Conservation (phyloP, 208 protist species). For the Entamoeba dispar region DNA sequence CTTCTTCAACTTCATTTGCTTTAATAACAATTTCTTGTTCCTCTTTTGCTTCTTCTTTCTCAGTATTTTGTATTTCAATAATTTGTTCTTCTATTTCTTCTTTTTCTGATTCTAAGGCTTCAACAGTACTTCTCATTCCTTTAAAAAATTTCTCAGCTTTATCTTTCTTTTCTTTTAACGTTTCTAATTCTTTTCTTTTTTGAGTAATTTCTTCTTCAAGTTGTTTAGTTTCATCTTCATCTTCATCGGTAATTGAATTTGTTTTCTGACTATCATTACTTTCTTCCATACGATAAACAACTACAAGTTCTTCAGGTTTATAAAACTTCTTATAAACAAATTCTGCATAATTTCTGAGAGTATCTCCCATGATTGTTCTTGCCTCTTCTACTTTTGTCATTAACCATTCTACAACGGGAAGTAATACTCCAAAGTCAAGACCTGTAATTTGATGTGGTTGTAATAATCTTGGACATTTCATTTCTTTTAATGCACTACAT, state of each 20-base stretch:
- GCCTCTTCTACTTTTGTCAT: constrained; percentile 35
- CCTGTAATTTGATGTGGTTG: constrained; percentile 23
- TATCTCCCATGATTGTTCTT: constrained; percentile 42
- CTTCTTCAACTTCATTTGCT: too few species aligned
- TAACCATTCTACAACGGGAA: constrained; percentile 32
- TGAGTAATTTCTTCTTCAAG: background rate
- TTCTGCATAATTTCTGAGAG: constrained; percentile 32
- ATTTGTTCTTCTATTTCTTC: background rate
- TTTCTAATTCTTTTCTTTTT: background rate
- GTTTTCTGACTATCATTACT: background rate
- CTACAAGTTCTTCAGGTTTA: background rate
- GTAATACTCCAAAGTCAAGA: constrained; percentile 24
- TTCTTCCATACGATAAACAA: background rate
- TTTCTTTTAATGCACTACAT: constrained; percentile 13
- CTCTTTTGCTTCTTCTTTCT: too few species aligned
- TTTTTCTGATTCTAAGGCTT: background rate
- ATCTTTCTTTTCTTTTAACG: background rate
- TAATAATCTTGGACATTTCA: constrained; percentile 18
- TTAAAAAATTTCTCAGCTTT: background rate
- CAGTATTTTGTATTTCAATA: background rate
- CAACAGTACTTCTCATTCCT: background rate
- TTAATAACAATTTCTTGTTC: too few species aligned
- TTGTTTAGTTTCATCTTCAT: background rate
- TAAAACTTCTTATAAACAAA: background rate
- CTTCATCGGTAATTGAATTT: background rate